A percentile compares a stretch with the other conserved stretches of the same genome.
Conservation (phyloP, 805 yeast genomes). For the Phaffomyces antillensis region DNA sequence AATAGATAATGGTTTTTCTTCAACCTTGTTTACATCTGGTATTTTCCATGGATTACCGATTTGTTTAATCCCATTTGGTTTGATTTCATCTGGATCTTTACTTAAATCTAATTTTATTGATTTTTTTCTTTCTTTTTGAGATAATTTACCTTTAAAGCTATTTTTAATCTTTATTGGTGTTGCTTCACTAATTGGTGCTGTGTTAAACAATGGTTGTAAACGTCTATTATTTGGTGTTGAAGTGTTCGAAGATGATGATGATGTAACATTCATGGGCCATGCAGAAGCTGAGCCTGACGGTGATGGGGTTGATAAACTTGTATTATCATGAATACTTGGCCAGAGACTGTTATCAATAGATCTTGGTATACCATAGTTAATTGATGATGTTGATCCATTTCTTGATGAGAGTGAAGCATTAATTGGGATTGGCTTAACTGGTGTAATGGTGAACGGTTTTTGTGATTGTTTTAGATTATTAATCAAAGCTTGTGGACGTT, state of each 20-base stretch:
- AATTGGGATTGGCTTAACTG: neutral
- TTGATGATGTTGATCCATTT: neutral
- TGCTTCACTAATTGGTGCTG: neutral
- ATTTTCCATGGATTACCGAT: slow-evolving; percentile 15
- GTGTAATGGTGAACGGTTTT: neutral
- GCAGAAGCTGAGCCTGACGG: neutral
- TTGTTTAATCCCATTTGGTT: neutral
- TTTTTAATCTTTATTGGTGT: slow-evolving; percentile 7
- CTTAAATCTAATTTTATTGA: slow-evolving; percentile 24
- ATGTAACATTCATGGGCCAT: too few species aligned
- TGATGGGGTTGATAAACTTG: neutral
- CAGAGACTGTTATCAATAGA: slow-evolving; percentile 1
- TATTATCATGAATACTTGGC: slow-evolving; percentile 5
- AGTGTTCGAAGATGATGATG: neutral
- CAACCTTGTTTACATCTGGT: slow-evolving; percentile 4
- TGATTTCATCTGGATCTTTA: neutral
- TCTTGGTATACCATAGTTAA: neutral
- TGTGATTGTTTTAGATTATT: neutral
- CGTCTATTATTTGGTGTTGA: neutral
- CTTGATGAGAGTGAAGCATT: neutral
- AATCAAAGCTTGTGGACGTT: neutral
- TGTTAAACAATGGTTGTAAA: neutral
- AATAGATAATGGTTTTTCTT: slow-evolving; percentile 12
- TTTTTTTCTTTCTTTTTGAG: slow-evolving; percentile 55
- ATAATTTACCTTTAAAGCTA: slow-evolving; percentile 18